phyloP scores from a whole-genome alignment of 2,329 filamentous ascomycete genomes.

The Xylariomycetidae sp. region DNA sequence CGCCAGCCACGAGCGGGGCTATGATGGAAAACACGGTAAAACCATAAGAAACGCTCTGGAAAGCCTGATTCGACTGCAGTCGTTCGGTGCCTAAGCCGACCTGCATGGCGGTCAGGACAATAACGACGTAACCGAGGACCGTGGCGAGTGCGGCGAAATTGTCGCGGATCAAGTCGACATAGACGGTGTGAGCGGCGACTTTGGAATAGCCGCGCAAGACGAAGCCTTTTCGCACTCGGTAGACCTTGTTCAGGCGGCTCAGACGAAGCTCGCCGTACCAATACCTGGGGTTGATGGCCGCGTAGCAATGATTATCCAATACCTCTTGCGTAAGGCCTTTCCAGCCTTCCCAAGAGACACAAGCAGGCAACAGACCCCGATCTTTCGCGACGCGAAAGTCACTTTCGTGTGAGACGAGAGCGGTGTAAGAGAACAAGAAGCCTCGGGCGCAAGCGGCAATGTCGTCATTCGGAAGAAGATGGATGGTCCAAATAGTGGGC shows the following conservation, averaged over 20 bases:
- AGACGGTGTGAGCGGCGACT: conserved; percentile 22
- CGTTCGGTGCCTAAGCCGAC: conserved; percentile 22
- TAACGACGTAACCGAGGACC: conserved; percentile 32
- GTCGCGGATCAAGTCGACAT: conserved; percentile 31
- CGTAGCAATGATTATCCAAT: conserved; percentile 21
- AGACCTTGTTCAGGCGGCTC: conserved; percentile 35
- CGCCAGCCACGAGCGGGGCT: conserved; percentile 17
- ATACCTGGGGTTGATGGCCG: conserved; percentile 29
- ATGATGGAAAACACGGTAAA: conserved; percentile 26
- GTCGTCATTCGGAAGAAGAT: conserved; percentile 16
- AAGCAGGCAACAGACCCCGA: conserved; percentile 27
- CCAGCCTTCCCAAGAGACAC: conserved; percentile 33
- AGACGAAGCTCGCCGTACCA: conserved; percentile 35
- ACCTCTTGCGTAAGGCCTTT: conserved; percentile 22
- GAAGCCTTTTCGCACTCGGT: conserved; percentile 26
- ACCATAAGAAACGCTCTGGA: conserved; percentile 25
- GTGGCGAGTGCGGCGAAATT: conserved; percentile 34
- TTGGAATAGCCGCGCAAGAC: conserved; percentile 23
- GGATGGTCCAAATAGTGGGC: conserved; percentile 28
- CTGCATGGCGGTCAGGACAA: conserved; percentile 25
- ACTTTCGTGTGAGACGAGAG: conserved; percentile 31
- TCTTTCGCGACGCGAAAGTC: conserved; percentile 32
- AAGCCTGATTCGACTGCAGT: conserved; percentile 17
- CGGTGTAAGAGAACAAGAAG: conserved; percentile 33
- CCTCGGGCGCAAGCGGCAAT: conserved; percentile 28